phyloP scores from a whole-genome alignment of 1,139 yeast species.

The Pichia sp. region DNA sequence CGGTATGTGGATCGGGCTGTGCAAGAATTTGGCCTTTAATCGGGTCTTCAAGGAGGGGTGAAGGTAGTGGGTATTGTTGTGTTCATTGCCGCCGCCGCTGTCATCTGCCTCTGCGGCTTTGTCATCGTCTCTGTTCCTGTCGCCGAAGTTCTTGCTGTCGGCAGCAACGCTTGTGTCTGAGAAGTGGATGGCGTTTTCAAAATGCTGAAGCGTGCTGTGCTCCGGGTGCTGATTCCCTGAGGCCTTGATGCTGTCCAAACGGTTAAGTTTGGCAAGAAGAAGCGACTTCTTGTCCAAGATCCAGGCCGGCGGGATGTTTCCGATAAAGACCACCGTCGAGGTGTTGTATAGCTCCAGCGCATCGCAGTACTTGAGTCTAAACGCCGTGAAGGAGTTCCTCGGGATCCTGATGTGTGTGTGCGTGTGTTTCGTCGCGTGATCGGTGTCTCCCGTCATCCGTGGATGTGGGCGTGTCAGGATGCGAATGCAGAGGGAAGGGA shows the following conservation, averaged over 20 bases:
- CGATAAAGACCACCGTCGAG: conserved; percentile 53
- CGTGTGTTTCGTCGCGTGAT: neutral
- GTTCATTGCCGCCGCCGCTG: neutral
- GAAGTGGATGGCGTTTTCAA: conserved; percentile 9
- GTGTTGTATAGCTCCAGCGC: conserved; percentile 47
- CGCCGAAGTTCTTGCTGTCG: neutral
- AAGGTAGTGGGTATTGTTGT: neutral
- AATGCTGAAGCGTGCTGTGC: conserved; percentile 5
- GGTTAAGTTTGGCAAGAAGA: conserved; percentile 18
- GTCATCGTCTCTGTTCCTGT: neutral
- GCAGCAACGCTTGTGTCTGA: neutral
- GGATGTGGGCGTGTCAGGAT: neutral
- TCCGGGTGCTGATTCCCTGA: neutral
- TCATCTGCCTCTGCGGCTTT: neutral
- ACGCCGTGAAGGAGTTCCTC: conserved; percentile 56
- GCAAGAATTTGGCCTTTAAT: neutral
- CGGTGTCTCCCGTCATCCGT: neutral
- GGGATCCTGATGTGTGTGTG: conserved; percentile 29
- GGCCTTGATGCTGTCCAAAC: conserved; percentile 5
- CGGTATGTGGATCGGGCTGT: neutral
- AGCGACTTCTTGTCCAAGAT: conserved; percentile 34
- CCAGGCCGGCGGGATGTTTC: conserved; percentile 67
- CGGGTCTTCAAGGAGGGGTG: neutral
- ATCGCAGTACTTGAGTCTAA: conserved; percentile 51
- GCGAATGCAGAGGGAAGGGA: neutral